Evolutionary conservation across 2,329 filamentous ascomycete genomes (phyloP), one percentile per base, ranked within the genome.

Genomic region (Dichotomopilus funicola): DNA sequence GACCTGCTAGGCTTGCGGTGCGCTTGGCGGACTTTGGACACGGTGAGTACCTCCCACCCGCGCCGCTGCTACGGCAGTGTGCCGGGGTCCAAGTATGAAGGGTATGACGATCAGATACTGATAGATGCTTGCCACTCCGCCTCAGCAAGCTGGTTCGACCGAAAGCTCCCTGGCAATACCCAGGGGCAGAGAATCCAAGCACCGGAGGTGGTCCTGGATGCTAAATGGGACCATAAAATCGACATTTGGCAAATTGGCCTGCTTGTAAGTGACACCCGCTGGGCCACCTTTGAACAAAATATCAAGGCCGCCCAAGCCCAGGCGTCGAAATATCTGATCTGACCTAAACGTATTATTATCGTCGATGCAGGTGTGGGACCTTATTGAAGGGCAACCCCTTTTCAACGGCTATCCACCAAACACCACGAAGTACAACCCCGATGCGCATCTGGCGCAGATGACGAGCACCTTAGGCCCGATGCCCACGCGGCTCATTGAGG

Each of bases 161-260:
- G 49, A 7, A 49, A 59, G n/a, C 34, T 56, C n/a, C 51, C 53
- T 6, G 50, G 56, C 9, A 54, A 51, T 47, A 54, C 56, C 44
- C 54, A 59, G 34, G 51, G 42, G 11, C 54, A 54, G 34, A 56
- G 56, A 51, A 53, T 59, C 9, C 54, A 51, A 19, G 57, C 54
- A n/a, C 54, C 57, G 19, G 57, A 56, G 49, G 54, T 56, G 5
- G 54, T 59, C 4, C 57, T 56, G 11, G 51, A 51, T 6, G 57
- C 54, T n/a, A 36, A 59, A 44, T 59, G 54, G 57, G 44, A 59
- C 48, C 37, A 33, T 35, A 56, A 59, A 38, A 51, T 59, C 1
- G 57, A 59, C 13, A 56, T 59, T 35, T 59, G 57, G 54, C 56
- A 56, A n/a, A 10, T 56, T 11, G 57, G 54, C 5, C 8, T 54